Evolutionary conservation across 768 basidiomycete genomes (phyloP), one percentile per base, ranked within the genome.

Genomic region (Boletus sensibilis): DNA sequence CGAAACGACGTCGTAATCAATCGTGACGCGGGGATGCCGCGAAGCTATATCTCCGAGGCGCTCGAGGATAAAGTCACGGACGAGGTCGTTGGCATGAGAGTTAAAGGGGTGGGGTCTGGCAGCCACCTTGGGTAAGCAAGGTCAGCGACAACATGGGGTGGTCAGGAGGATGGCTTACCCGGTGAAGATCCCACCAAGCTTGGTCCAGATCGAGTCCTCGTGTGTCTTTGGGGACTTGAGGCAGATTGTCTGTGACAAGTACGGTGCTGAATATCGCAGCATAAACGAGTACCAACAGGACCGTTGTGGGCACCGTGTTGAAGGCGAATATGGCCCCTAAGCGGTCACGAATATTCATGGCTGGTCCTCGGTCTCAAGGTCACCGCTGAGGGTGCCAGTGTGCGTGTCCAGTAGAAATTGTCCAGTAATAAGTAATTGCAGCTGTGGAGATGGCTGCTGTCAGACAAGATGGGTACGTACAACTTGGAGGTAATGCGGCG

Each of bases 91-190:
- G 18, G 83, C 80, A 71, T 85, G 88, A 1, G 89, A 90, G 64
- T 88, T 85, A 72, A 84, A 90, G 1, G 91, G 84, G 69, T 89
- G 91, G 1, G 91, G 92, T 27, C 78, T 78, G 7, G 78, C 73
- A 6, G 91, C 79, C 57, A 93, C 84, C 86, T 82, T 56, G 47
- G 10, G 20, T n/a, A 33, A 44, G 29, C 13, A 33, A 42, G 20
- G 34, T 59, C 31, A 53, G 48, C 37, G 44, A 45, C 33, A 13
- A 31, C 23, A 29, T 13, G 39, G 10, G 23, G 33, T 13, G 3
- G 21, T 45, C 21, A 50, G 42, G n/a, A 41, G 11, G 37, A 39
- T 18, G 34, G 59, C 75, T 55, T 68, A 83, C 86, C 59, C 68
- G 62, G 51, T 85, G 79, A 40, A 90, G 71, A 56, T 89, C 86